Evolutionary conservation across 441 rosid genomes (phyloP).

Genomic region (Iberis amara): DNA sequence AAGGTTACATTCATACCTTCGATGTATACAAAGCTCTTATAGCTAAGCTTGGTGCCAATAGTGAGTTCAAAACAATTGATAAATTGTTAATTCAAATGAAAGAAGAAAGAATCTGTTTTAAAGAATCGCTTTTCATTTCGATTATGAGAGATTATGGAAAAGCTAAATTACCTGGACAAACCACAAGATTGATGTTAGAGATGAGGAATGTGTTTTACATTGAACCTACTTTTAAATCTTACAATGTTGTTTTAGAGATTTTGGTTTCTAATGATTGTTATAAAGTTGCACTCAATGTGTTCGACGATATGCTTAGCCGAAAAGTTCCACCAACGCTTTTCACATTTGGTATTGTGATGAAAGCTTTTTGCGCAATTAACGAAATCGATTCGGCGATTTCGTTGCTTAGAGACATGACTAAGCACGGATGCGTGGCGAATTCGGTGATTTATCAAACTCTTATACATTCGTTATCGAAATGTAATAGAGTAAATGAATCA

Average conservation of each 20-base stretch:
- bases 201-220: conserved; percentile 56
- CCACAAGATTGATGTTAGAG: conserved; percentile 69
- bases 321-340: conserved; percentile 59
- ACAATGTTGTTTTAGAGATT: conserved; percentile 57
- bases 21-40: conserved; percentile 59
- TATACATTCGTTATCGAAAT: conserved; percentile 61
- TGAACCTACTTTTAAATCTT: conserved; percentile 62
- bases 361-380: conserved; percentile 58
- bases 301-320: conserved; percentile 71
- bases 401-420: conserved; percentile 69
- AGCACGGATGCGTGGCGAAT: conserved; percentile 77
- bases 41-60: conserved; percentile 58
- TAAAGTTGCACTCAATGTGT: conserved; percentile 60
- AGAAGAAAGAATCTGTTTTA: conserved; percentile 59
- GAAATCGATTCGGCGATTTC: conserved; percentile 72
- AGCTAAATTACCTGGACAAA: conserved; percentile 66
- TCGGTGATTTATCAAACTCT: conserved; percentile 68
- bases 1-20: conserved; percentile 57
- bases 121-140: conserved; percentile 61
- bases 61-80: conserved; percentile 62
- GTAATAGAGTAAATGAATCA: conserved; percentile 58
- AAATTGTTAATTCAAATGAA: conserved; percentile 62
- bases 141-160: conserved; percentile 63
- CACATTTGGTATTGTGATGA: conserved; percentile 70
- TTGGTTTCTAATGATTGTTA: conserved; percentile 53